Base-by-base conservation (phyloP, 2,329 filamentous ascomycete species). In the Claviceps purpurea region DNA sequence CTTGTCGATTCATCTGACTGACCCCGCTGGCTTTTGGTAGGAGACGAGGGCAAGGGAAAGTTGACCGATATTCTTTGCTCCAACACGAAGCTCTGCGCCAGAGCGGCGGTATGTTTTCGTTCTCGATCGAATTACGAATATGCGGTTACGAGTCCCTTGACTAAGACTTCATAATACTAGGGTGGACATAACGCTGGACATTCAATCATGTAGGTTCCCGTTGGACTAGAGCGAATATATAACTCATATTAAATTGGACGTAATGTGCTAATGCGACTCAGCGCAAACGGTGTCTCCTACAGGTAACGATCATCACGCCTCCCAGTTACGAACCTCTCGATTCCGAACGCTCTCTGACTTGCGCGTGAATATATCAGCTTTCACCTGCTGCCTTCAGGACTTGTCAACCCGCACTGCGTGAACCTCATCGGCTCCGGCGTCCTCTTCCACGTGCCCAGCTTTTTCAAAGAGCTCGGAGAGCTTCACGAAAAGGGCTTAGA, bases 381-480 rank as follows among this genome's bases (percentile, higher is more conserved):
- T 57, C 78, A 84, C 64, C 75, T 85, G 54, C 69, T 84, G 49
- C 78, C 82, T 24, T 85, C 80, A 52, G 87, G 87, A 54, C 76
- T 90, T 55, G 74, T 90, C 58, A 87, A 85, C 63, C 82, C 84
- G 6, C 71, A 72, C 44, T 86, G 64, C 45, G 74, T 80, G 60
- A 90, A 89, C 70, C 71, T 90, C 53, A 84, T 90, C 63, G 86
- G 85, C 54, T 84, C 82, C 48, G 84, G 74, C 47, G 76, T 79
- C 42, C 78, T 87, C 54, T 81, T 87, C 58, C 78, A 87, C 66
- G 74, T 58, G 45, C 64, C 64, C 7, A 65, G 59, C 42, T 73
- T 73, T 57, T 72, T 72, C 60, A 63, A 59, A 38, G 71, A 74
- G 59, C 64, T 73, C 18, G 52, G 60, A 5, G 66, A 65, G 37